Base-by-base conservation (phyloP, 1,284 basidiomycete genomes). In the Tilletia walkeri region DNA sequence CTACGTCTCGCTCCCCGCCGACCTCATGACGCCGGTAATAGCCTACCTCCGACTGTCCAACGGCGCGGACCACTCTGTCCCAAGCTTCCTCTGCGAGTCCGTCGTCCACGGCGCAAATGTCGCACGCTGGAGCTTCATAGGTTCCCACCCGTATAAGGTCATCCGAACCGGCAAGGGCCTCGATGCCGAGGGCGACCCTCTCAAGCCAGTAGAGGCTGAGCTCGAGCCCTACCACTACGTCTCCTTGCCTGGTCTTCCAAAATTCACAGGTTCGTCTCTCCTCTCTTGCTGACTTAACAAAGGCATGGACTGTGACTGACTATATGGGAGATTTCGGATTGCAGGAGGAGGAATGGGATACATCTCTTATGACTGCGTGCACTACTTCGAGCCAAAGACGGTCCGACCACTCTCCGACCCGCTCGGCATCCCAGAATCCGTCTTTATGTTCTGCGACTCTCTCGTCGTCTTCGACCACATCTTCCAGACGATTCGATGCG, bases 381-480 rank as follows among this genome's bases (percentile, higher is more conserved):
- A 92, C 75, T 91, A 99, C 85, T 99, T 99, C 81, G 96, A 99
- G 85, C 83, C 83, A 2, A 69, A 73, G 30, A 84, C 83, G 12
- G 80, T 78, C 70, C 93, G 95, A 69, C 94, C 92, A 85, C 86
- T 89, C 30, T 87, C 92, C 66, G 87, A 88, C 71, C 93, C 96
- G 75, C 86, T 90, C 14, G 88, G 88, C 24, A 92, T 99, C 68
- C 96, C 96, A 3, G 96, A 99, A 84, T 91, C 94, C 18, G 88
- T 95, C 74, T 97, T 98, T 87, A 96, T 99, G 93, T 89, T 99
- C 68, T 91, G 92, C 77, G 94, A 97, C 84, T 94, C 92, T 5
- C 88, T 98, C 72, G 88, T 99, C 83, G 90, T 98, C 81, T 99
- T 95, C 84, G 96, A 99, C 84, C 96, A 99, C 85, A 90, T 98